These are phyloP conservation scores for Podila epicladia DNA, from an alignment of 192 early-diverging fungal species.

Conservation along the genomic window DNA sequence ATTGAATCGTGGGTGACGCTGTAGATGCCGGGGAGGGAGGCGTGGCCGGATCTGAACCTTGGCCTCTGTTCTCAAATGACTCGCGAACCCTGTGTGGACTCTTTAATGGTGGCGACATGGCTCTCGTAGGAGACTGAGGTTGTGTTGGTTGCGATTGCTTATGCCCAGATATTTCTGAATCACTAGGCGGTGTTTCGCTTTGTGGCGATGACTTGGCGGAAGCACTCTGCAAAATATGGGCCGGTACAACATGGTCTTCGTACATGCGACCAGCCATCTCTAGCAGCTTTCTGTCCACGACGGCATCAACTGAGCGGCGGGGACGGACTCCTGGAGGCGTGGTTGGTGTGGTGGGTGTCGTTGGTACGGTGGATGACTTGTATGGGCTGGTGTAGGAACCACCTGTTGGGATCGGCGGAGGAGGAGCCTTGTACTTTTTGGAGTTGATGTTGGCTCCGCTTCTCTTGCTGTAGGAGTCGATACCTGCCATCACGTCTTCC, in stretches of 20 bases:
- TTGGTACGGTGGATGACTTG: not conserved
- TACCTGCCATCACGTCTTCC: not conserved
- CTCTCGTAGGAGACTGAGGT: not conserved
- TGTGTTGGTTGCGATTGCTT: not conserved
- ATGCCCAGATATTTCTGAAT: not conserved
- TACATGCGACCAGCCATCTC: constrained; percentile 45
- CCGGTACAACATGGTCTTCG: constrained; percentile 26
- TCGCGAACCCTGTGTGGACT: constrained; percentile 34
- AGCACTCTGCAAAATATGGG: constrained; percentile 4
- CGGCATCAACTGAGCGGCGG: constrained; percentile 34
- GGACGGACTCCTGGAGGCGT: constrained; percentile 48
- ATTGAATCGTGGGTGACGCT: constrained; percentile 10
- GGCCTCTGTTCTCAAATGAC: constrained; percentile 16
- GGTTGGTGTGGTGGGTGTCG: constrained; percentile 26
- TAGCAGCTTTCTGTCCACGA: constrained; percentile 29
- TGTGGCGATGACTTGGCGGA: not conserved
- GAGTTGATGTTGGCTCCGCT: not conserved
- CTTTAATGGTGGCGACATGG: constrained; percentile 14
- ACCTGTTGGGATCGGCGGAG: constrained; percentile 41
- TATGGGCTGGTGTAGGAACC: not conserved
- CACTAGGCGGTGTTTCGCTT: not conserved
- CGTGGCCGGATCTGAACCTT: not conserved
- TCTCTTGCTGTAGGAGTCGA: not conserved
- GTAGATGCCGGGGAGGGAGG: constrained; percentile 30
- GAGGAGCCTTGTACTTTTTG: constrained; percentile 41